These are phyloP conservation scores for Tolypocladium guangdongense DNA, from an alignment of 2,329 filamentous ascomycete species.

Conservation along the genomic window DNA sequence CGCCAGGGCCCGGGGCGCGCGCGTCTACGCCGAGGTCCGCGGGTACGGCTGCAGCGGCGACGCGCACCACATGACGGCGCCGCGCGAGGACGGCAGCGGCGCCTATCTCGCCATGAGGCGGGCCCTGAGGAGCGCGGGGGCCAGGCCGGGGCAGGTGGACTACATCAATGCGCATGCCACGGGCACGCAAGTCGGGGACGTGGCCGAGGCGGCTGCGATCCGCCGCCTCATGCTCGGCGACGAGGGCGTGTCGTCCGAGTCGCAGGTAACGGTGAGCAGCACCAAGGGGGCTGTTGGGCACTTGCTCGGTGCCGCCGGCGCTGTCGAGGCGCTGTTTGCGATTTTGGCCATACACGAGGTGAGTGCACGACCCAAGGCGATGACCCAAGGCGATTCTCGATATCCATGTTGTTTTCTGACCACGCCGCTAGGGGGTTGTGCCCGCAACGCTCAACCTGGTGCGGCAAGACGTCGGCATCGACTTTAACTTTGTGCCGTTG, in stretches of 20 bases:
- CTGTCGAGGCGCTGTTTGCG: conserved; percentile 79
- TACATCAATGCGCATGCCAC: conserved; percentile 97
- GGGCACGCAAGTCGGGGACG: conserved; percentile 74
- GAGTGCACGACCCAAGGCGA: no score
- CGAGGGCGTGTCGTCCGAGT: conserved; percentile 50
- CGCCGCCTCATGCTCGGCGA: conserved; percentile 63
- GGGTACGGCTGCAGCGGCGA: conserved; percentile 90
- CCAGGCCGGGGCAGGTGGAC: conserved; percentile 62
- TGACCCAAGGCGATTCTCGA: not conserved
- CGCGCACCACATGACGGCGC: conserved; percentile 88
- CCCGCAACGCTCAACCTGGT: conserved; percentile 82
- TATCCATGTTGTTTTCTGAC: conserved; percentile 9
- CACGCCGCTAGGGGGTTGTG: conserved; percentile 52
- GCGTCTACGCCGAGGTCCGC: conserved; percentile 77
- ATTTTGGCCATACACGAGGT: conserved; percentile 72
- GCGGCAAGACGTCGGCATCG: conserved; percentile 52
- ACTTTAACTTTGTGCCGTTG: conserved; percentile 78
- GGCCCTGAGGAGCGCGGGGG: conserved; percentile 60
- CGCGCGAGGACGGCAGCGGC: conserved; percentile 69
- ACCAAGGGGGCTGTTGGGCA: conserved; percentile 92
- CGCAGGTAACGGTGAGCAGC: conserved; percentile 72
- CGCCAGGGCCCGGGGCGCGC: conserved; percentile 65
- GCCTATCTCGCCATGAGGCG: conserved; percentile 77
- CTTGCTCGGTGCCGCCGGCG: conserved; percentile 81
- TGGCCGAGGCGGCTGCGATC: conserved; percentile 79